phyloP scores from a whole-genome alignment of 192 early-diverging fungal species.

The Mortierella claussenii region DNA sequence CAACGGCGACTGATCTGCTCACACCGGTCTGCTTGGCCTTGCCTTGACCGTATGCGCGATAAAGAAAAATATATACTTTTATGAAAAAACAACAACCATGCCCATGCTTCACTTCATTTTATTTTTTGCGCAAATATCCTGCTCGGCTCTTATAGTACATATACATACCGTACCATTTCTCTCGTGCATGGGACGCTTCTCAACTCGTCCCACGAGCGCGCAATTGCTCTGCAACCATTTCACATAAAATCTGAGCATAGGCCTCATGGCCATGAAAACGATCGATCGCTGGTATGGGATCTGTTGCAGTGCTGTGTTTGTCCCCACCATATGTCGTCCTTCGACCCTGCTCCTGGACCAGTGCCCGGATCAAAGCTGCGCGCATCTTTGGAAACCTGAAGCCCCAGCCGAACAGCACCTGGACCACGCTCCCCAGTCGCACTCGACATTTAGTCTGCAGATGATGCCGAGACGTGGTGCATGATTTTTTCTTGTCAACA shows the following conservation, averaged over 20 bases:
- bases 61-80: too few relatives aligned
- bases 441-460: constrained; percentile 1
- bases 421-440: constrained; percentile 1
- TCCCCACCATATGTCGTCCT: not conserved
- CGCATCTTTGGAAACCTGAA: constrained; percentile 28
- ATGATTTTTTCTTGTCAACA: not conserved
- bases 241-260: constrained; percentile 4
- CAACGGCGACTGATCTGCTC: too few relatives aligned
- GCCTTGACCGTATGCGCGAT: too few relatives aligned
- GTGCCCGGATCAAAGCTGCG: constrained; percentile 3
- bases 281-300: not conserved
- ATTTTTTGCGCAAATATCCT: too few relatives aligned
- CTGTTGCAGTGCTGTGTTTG: not conserved
- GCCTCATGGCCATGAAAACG: constrained; percentile 25
- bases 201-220: too few relatives aligned
- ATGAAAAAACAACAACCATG: too few relatives aligned
- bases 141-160: too few relatives aligned
- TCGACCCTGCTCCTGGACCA: not conserved
- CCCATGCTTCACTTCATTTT: too few relatives aligned
- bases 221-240: constrained; percentile 18
- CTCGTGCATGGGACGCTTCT: too few relatives aligned
- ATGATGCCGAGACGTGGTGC: not conserved
- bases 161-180: too few relatives aligned
- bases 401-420: constrained; percentile 39
- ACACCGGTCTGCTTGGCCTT: too few relatives aligned